phyloP scores from a whole-genome alignment of 129 eudicot genomes.

The Rutidosis leptorrhynchoides region DNA sequence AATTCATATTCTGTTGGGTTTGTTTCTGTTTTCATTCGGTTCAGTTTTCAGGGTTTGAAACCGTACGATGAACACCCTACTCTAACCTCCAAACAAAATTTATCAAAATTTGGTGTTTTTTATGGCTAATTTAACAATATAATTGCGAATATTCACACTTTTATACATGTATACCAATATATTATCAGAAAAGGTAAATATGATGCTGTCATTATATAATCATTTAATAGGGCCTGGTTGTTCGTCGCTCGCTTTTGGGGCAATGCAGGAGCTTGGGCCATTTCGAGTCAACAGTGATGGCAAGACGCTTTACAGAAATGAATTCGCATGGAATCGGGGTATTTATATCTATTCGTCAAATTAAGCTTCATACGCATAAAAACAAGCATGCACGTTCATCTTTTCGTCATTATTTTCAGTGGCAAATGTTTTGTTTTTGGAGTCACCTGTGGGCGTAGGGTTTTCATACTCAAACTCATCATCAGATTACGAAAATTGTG shows the following conservation, averaged over 20 bases:
- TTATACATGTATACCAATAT: too few species aligned
- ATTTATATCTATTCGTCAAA: background rate
- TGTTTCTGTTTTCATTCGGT: too few species aligned
- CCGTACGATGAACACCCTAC: too few species aligned
- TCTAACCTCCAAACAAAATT: background rate
- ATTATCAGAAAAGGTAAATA: too few species aligned
- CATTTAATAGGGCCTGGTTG: constrained; percentile 66
- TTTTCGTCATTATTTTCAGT: constrained; percentile 27
- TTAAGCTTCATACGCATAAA: background rate
- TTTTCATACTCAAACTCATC: constrained; percentile 70
- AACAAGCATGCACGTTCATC: background rate
- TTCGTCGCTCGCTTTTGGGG: constrained; percentile 85
- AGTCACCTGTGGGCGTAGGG: constrained; percentile 85
- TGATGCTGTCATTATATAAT: too few species aligned
- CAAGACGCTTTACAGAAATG: constrained; percentile 59
- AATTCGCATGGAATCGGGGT: constrained; percentile 73
- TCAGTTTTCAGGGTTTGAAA: too few species aligned
- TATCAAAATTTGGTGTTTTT: background rate
- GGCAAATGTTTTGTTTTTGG: constrained; percentile 78
- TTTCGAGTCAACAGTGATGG: constrained; percentile 76
- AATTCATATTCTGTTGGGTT: too few species aligned
- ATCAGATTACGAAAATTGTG: constrained; percentile 36
- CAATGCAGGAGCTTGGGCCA: constrained; percentile 88
- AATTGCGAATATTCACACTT: too few species aligned
- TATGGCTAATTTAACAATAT: too few species aligned